Conservation (phyloP, 1,284 basidiomycete species). For the Anthracocystis panici-leucophaei region DNA sequence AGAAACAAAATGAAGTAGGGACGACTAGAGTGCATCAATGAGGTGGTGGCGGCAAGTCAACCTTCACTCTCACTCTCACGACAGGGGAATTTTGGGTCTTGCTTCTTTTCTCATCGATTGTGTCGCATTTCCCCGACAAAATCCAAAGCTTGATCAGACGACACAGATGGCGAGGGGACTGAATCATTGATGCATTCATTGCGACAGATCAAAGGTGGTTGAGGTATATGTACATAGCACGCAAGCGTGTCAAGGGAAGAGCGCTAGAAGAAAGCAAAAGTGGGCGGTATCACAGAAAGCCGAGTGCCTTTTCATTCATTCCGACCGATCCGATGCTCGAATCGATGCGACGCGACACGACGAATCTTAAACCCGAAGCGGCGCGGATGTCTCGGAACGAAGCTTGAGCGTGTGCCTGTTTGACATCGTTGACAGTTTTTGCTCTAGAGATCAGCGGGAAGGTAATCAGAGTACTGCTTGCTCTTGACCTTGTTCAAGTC, state of each 20-base stretch:
- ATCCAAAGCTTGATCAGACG: too few species aligned
- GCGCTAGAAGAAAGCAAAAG: not conserved
- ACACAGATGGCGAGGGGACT: too few species aligned
- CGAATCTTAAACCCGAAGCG: not conserved
- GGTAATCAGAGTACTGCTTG: constrained; percentile 62
- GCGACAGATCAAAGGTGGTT: not conserved
- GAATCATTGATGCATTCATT: not conserved
- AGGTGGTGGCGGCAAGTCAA: too few species aligned
- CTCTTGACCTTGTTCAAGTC: constrained; percentile 61
- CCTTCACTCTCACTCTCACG: too few species aligned
- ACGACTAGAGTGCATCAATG: too few species aligned
- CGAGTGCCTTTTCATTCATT: not conserved
- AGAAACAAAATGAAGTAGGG: too few species aligned
- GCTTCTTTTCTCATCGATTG: too few species aligned
- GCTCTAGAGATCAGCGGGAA: constrained; percentile 47
- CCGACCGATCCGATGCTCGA: not conserved
- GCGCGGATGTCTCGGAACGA: not conserved
- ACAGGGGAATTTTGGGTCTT: too few species aligned
- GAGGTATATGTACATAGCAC: constrained; percentile 1
- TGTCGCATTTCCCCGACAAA: too few species aligned
- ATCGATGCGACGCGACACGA: not conserved
- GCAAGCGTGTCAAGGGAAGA: not conserved
- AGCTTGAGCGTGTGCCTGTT: not conserved
- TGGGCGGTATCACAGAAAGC: not conserved
- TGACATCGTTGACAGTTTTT: too few species aligned